Evolutionary conservation across 2,329 filamentous ascomycete genomes (phyloP).

Genomic region (Fusarium sp.): DNA sequence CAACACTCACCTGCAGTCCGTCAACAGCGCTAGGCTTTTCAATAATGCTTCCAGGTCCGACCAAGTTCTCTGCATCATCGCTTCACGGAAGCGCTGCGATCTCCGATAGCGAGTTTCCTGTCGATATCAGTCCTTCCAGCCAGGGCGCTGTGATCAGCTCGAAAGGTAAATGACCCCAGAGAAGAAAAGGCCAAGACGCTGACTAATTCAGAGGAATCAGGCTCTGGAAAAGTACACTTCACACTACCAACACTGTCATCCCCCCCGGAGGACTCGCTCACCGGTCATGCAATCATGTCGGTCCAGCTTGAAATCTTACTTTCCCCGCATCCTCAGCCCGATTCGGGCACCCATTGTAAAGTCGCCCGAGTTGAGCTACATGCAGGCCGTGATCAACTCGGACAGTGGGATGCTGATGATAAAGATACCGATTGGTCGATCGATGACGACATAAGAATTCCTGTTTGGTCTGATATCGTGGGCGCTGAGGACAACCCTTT

Average conservation of each 20-base stretch:
- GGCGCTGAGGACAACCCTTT: background rate
- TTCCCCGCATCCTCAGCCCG: background rate
- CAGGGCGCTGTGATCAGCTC: background rate
- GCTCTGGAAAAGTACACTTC: background rate
- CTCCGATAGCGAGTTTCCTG: background rate
- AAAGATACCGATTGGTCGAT: background rate
- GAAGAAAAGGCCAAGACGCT: too few species aligned
- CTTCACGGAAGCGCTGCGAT: background rate
- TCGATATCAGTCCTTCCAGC: accelerated
- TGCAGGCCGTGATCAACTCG: background rate
- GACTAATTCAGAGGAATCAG: too few species aligned
- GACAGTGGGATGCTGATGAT: background rate
- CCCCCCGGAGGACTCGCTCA: background rate
- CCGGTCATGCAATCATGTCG: background rate
- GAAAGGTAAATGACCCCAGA: accelerated
- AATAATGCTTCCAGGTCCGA: background rate
- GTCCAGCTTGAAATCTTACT: background rate
- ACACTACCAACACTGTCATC: accelerated
- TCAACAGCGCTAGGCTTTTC: too few species aligned
- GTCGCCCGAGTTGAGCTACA: background rate
- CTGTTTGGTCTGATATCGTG: background rate
- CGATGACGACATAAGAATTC: background rate
- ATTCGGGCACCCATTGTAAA: background rate
- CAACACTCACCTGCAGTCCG: background rate
- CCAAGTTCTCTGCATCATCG: background rate